Conservation (phyloP, 495 filamentous ascomycete species). For the Annulohypoxylon bovei region DNA sequence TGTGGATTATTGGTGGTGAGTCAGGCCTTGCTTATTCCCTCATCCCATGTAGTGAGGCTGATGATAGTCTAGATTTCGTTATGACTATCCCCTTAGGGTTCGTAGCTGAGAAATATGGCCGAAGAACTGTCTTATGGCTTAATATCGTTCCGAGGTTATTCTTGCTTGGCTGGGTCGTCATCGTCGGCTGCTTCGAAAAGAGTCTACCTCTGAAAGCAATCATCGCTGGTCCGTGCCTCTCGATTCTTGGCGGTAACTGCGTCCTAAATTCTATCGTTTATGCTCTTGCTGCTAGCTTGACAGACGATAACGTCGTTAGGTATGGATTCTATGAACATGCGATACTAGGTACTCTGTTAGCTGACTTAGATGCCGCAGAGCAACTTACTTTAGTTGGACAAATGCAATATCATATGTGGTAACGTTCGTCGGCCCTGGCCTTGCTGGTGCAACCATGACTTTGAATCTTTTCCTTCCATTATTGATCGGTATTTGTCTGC, state of each 20-base stretch:
- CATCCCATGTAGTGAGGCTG: conserved; percentile 1
- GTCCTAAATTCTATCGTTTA: conserved; percentile 60
- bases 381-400: conserved; percentile 57
- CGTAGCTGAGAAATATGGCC: conserved; percentile 52
- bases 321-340: conserved; percentile 21
- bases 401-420: conserved; percentile 54
- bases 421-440: conserved; percentile 53
- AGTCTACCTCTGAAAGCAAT: conserved; percentile 51
- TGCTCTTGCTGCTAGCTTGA: conserved; percentile 51
- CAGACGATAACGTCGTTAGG: conserved; percentile 53
- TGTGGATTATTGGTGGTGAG: conserved; percentile 58
- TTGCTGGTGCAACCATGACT: conserved; percentile 56
- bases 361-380: conserved; percentile 39
- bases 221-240: conserved; percentile 49
- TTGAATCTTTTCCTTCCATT: conserved; percentile 52
- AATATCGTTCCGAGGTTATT: conserved; percentile 53
- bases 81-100: conserved; percentile 58
- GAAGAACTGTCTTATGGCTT: conserved; percentile 48
- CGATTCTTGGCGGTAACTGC: conserved; percentile 56
- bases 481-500: conserved; percentile 50
- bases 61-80: conserved; percentile 49
- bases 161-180: conserved; percentile 53
- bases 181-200: conserved; percentile 53
- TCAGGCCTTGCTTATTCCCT: not conserved
- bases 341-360: not conserved